Base-by-base conservation (phyloP, 768 basidiomycete species). In the Calvatia gigantea region DNA sequence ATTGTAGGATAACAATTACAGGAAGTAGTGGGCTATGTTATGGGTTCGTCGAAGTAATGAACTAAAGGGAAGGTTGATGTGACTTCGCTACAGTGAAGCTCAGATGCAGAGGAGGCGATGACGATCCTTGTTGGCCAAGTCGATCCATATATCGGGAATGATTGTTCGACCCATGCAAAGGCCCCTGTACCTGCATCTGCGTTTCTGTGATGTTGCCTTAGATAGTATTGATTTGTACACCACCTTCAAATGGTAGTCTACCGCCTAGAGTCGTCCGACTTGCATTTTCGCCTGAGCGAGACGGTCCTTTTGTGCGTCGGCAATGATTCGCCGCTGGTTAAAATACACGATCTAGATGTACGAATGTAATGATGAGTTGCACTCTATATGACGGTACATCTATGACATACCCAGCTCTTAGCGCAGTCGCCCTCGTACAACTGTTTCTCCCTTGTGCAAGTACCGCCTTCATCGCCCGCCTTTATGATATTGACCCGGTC, bases 251-350 rank as follows among this genome's bases (percentile, higher is more conserved):
- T 35, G 41, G 25, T n/a, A 29, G 6, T 14, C 59, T 65, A 70
- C 47, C 65, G 64, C 57, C 62, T 72, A 41, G 69, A 57, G 35
- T 69, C 70, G 50, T 71, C n/a, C 69, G 12, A 63, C 65, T 57
- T 75, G 71, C 21, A 68, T 67, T 52, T 65, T 69, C 5, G 72
- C 74, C 56, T 75, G 75, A 15, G 80, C 80, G 28, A 91, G 77
- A 51, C 86, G 73, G 37, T 84, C 83, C 64, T 86, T 89, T 69
- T 92, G 91, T 54, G 85, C 83, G 58, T 88, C 89, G 7, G 84
- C 88, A 49, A 94, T 80, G 32, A 91, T 81, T 51, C 94, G 79
- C 32, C 94, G 84, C 67, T 92, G 89, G 74, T 97, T 96, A 65
- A 98, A 97, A 69, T 98, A 96, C 25, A 91, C 90, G 63, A 98